Conservation (phyloP, 495 filamentous ascomycete species). For the Hypomontagnella submonticulosa region DNA sequence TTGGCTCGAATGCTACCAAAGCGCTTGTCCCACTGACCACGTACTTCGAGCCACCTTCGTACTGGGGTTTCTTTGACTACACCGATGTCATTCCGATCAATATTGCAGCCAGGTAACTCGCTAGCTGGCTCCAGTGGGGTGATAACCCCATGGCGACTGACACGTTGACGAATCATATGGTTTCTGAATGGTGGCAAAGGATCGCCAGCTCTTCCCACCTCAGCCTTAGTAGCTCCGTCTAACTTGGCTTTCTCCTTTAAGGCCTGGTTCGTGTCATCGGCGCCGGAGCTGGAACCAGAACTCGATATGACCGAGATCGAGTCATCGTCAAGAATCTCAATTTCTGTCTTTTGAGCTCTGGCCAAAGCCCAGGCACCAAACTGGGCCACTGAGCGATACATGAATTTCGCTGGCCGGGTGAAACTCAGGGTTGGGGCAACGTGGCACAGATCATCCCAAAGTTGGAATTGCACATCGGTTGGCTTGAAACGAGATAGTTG, state of each 20-base stretch:
- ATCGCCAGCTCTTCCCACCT: slow-evolving; percentile 84
- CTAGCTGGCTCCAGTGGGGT: slow-evolving; percentile 70
- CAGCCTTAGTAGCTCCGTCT: slow-evolving; percentile 40
- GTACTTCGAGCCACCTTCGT: slow-evolving; percentile 80
- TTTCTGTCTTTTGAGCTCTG: slow-evolving; percentile 77
- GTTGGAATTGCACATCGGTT: slow-evolving; percentile 94
- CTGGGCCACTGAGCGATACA: slow-evolving; percentile 90
- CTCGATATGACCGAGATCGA: slow-evolving; percentile 77
- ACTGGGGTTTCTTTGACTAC: slow-evolving; percentile 83
- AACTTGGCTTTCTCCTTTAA: slow-evolving; percentile 19
- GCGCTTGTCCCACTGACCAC: slow-evolving; percentile 74
- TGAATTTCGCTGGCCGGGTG: slow-evolving; percentile 92
- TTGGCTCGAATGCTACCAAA: slow-evolving; percentile 73
- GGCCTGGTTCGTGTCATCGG: slow-evolving; percentile 49
- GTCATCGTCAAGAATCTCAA: slow-evolving; percentile 85
- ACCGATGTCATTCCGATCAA: slow-evolving; percentile 74
- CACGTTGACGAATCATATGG: slow-evolving; percentile 90
- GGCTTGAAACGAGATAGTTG: slow-evolving; percentile 75
- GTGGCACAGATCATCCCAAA: slow-evolving; percentile 95
- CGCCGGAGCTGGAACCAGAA: slow-evolving; percentile 63
- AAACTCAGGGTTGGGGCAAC: slow-evolving; percentile 91
- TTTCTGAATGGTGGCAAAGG: slow-evolving; percentile 78
- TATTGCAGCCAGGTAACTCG: slow-evolving; percentile 69
- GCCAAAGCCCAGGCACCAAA: slow-evolving; percentile 92
- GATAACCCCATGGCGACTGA: slow-evolving; percentile 79